These are phyloP conservation scores for Rhododendron mucronatum DNA, from an alignment of 148 eudicot genomes.

Conservation along the genomic window DNA sequence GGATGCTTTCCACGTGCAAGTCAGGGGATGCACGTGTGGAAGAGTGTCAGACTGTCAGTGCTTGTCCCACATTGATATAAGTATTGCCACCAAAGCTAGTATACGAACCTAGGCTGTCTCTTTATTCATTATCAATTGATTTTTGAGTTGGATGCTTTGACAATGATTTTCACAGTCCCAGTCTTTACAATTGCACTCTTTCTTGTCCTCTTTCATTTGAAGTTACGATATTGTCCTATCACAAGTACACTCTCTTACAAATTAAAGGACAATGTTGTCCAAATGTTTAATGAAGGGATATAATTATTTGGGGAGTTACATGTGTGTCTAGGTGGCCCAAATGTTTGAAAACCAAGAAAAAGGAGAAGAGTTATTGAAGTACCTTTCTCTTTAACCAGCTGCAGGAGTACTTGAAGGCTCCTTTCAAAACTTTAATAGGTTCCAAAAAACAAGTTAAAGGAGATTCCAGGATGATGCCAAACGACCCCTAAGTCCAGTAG, in stretches of 20 bases:
- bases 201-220: not conserved
- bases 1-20: not conserved
- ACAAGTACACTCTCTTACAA: not conserved
- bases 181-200: not conserved
- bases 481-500: constrained; percentile 22
- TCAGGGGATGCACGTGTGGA: not conserved
- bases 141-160: not conserved
- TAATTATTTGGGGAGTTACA: not conserved
- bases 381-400: constrained; percentile 49
- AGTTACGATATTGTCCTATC: not conserved
- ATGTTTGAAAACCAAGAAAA: constrained; percentile 30
- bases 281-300: not conserved
- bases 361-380: constrained; percentile 17
- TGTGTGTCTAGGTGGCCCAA: constrained; percentile 31
- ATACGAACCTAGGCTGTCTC: not conserved
- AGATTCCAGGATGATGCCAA: constrained; percentile 76
- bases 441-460: constrained; percentile 44
- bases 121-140: not conserved
- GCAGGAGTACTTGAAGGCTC: constrained; percentile 33
- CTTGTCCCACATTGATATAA: too few relatives aligned
- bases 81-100: not conserved
- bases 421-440: constrained; percentile 51
- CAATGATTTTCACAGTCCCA: not conserved
- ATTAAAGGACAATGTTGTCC: not conserved
- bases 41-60: not conserved